Evolutionary conservation across 805 yeast species (phyloP).

Genomic region (Pichia pseudocactophila): DNA sequence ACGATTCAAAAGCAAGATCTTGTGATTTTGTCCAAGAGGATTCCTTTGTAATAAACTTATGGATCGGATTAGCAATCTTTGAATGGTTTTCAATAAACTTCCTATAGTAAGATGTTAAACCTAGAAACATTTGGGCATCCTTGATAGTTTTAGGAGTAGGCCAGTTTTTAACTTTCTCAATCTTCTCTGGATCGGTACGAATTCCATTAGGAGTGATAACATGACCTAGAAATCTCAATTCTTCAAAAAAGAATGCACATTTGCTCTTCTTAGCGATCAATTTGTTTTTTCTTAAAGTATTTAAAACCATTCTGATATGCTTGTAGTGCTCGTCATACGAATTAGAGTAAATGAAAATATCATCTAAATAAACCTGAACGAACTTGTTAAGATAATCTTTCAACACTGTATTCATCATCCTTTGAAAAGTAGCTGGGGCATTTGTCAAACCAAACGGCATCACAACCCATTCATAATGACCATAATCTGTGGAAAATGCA

Average conservation of each 20-base stretch:
- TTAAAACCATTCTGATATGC: not conserved
- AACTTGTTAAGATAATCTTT: not conserved
- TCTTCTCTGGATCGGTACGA: not conserved
- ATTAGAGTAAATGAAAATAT: constrained; percentile 1
- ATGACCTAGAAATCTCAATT: not conserved
- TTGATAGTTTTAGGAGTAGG: not conserved
- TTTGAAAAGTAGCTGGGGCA: constrained; percentile 20
- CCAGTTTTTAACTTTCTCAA: not conserved
- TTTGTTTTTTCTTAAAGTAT: not conserved
- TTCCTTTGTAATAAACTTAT: too few species aligned
- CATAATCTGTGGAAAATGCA: constrained; percentile 14
- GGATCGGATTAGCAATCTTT: too few species aligned
- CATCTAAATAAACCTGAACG: not conserved
- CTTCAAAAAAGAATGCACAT: not conserved
- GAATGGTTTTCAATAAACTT: not conserved
- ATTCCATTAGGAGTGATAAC: not conserved
- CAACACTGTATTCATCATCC: constrained; percentile 2
- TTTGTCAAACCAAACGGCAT: constrained; percentile 23
- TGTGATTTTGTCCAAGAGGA: too few species aligned
- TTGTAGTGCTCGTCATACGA: not conserved
- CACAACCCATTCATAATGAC: constrained; percentile 16
- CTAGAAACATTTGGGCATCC: not conserved
- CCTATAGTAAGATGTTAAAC: not conserved
- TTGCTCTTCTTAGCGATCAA: not conserved
- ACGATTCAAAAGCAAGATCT: too few species aligned